phyloP scores from a whole-genome alignment of 768 basidiomycete species.

The Pisolithus albus region DNA sequence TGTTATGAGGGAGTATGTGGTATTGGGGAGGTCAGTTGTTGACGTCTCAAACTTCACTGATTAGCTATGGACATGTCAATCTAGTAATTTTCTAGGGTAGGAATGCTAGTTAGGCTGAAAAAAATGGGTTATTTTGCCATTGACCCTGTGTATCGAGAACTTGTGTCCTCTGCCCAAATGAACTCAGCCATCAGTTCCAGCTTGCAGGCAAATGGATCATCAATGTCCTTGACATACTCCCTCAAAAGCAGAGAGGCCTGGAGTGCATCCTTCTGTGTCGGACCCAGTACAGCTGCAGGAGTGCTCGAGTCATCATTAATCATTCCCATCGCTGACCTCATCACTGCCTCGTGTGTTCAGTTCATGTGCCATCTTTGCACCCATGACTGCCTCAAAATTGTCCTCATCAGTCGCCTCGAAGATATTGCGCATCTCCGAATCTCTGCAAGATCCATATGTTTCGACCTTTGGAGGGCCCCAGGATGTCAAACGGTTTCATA shows the following conservation, averaged over 20 bases:
- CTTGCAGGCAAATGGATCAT: slow-evolving; percentile 19
- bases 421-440: no score
- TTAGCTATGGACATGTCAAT: neutral
- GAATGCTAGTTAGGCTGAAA: neutral
- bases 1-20: slow-evolving; percentile 1
- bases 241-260: slow-evolving; percentile 3
- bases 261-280: no score
- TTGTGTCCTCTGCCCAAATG: slow-evolving; percentile 18
- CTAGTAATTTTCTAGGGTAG: neutral
- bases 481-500: no score
- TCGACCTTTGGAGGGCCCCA: neutral
- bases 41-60: neutral
- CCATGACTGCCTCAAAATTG: no score
- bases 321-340: no score
- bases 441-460: neutral
- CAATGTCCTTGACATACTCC: slow-evolving; percentile 12
- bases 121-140: neutral
- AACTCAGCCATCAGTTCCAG: slow-evolving; percentile 14
- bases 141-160: slow-evolving; percentile 5
- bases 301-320: no score
- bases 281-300: no score
- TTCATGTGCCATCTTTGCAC: neutral
- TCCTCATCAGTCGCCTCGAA: no score
- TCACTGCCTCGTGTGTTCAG: no score
- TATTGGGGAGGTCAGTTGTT: neutral